These are phyloP conservation scores for Talaromyces liani DNA, from an alignment of 495 filamentous ascomycete genomes.

Conservation along the genomic window DNA sequence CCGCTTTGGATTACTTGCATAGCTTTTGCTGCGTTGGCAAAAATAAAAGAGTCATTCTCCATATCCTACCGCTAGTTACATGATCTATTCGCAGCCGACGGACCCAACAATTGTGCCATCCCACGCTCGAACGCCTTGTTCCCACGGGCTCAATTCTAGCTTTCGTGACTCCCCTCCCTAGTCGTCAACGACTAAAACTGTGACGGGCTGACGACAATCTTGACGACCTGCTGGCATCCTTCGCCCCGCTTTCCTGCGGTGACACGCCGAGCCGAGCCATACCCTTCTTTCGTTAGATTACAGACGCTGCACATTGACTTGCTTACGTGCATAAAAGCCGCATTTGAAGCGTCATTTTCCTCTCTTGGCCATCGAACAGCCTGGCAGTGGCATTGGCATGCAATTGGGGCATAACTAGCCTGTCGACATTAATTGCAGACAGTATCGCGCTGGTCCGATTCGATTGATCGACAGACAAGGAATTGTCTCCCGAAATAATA, in stretches of 20 bases:
- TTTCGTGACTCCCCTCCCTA: not conserved
- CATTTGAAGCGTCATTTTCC: conserved; percentile 2
- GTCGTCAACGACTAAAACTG: not conserved
- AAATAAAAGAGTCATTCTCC: not conserved
- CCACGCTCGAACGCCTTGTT: not conserved
- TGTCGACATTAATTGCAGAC: conserved; percentile 6
- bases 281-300: not conserved
- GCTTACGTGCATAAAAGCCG: conserved; percentile 10
- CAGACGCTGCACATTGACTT: conserved; percentile 5
- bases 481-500: not conserved
- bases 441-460: conserved; percentile 2
- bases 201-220: not conserved
- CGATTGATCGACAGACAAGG: conserved; percentile 10
- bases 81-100: not conserved
- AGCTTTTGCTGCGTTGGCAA: conserved; percentile 9
- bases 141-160: not conserved
- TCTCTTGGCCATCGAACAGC: not conserved
- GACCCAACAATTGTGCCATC: not conserved
- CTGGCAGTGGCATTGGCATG: not conserved
- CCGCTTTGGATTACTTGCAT: conserved; percentile 12
- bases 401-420: not conserved
- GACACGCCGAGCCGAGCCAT: conserved; percentile 2
- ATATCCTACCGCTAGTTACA: conserved; percentile 2
- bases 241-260: conserved; percentile 3
- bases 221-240: not conserved